Conservation (phyloP, 192 early-diverging fungal genomes). For the Dispira parvispora region DNA sequence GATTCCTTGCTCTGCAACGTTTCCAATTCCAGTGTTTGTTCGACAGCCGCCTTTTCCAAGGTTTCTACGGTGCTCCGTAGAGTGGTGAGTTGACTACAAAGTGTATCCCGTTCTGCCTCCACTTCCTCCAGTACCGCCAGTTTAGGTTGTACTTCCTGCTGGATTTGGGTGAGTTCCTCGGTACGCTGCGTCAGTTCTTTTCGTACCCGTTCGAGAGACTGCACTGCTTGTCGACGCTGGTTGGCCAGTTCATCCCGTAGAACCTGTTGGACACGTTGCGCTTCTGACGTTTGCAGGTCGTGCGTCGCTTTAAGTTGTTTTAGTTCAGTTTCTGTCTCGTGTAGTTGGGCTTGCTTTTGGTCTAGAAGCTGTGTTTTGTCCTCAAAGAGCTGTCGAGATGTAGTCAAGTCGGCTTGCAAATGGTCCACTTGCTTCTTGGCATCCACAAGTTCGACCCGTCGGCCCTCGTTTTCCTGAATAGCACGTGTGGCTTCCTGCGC, state of each 20-base stretch:
- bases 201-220: slow-evolving; percentile 10
- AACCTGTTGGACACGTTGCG: slow-evolving; percentile 14
- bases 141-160: not conserved
- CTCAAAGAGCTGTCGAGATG: slow-evolving; percentile 26
- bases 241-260: slow-evolving; percentile 19
- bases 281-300: slow-evolving; percentile 11
- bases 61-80: not conserved
- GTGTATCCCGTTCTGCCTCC: slow-evolving; percentile 24
- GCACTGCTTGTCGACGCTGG: slow-evolving; percentile 11
- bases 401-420: slow-evolving; percentile 24
- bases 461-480: not conserved
- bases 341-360: slow-evolving; percentile 19
- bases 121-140: slow-evolving; percentile 10
- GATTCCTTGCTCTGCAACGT: slow-evolving; percentile 22
- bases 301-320: slow-evolving; percentile 19
- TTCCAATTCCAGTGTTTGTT: slow-evolving; percentile 22
- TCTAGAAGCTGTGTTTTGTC: slow-evolving; percentile 24
- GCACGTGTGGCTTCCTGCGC: not conserved
- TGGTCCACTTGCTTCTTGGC: slow-evolving; percentile 24
- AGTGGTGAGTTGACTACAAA: slow-evolving; percentile 19
- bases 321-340: slow-evolving; percentile 24
- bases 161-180: slow-evolving; percentile 11
- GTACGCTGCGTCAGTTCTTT: slow-evolving; percentile 15
- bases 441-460: slow-evolving; percentile 9
- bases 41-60: slow-evolving; percentile 15